Evolutionary conservation across 768 basidiomycete species (phyloP).

Genomic region (Lentinula aciculospora): DNA sequence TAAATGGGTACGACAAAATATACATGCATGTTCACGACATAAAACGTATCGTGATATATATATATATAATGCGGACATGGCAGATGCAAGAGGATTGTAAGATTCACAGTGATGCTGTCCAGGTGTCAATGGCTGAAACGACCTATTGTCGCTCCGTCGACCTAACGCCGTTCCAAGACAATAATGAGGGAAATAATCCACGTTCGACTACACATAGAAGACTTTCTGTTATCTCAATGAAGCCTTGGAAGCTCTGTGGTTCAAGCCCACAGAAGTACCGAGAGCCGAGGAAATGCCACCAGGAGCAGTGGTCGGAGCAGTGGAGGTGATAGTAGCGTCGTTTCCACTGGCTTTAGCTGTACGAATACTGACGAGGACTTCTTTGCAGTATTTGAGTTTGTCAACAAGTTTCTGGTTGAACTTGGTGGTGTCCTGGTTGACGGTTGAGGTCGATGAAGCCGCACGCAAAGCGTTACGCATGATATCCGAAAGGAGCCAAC

Average conservation of each 20-base stretch:
- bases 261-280: neutral
- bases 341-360: conserved; percentile 36
- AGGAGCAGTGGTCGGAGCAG: neutral
- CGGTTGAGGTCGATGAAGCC: conserved; percentile 15
- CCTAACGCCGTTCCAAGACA: conserved; percentile 3
- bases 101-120: neutral
- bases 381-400: conserved; percentile 84
- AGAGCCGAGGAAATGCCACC: neutral
- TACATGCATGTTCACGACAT: neutral
- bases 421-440: conserved; percentile 53
- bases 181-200: neutral
- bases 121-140: neutral
- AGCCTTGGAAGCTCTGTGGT: neutral
- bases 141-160: neutral
- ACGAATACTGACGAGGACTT: conserved; percentile 69
- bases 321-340: neutral
- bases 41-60: neutral
- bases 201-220: neutral
- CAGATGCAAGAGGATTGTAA: neutral
- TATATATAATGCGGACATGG: neutral
- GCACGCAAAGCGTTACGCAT: conserved; percentile 47
- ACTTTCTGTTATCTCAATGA: conserved; percentile 1
- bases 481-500: conserved; percentile 66
- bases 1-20: neutral
- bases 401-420: conserved; percentile 61